Evolutionary conservation across 768 basidiomycete genomes (phyloP).

Genomic region (Auriscalpium microsporum): DNA sequence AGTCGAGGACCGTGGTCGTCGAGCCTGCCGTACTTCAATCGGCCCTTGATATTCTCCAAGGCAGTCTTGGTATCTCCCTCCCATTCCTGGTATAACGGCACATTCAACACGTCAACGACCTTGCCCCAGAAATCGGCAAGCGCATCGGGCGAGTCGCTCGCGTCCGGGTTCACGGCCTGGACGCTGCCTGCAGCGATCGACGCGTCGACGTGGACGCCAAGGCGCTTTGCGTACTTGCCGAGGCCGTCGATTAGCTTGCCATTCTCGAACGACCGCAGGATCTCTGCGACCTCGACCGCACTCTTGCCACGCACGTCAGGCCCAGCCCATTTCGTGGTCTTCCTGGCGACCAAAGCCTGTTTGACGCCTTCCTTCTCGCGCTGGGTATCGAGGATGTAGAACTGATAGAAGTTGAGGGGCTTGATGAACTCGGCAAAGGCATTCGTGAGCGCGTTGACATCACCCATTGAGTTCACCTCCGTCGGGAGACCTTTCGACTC

Average conservation of each 20-base stretch:
- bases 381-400: slow-evolving; percentile 77
- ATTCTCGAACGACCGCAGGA: slow-evolving; percentile 44
- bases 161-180: slow-evolving; percentile 47
- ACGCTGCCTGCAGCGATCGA: slow-evolving; percentile 66
- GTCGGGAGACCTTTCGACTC: slow-evolving; percentile 64
- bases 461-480: slow-evolving; percentile 48
- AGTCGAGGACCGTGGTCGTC: slow-evolving; percentile 78
- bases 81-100: slow-evolving; percentile 81
- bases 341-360: slow-evolving; percentile 40
- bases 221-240: slow-evolving; percentile 54
- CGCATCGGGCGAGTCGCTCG: slow-evolving; percentile 25
- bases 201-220: slow-evolving; percentile 55
- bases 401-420: slow-evolving; percentile 80
- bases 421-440: slow-evolving; percentile 58
- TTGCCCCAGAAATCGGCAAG: slow-evolving; percentile 66
- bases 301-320: slow-evolving; percentile 49
- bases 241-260: slow-evolving; percentile 40
- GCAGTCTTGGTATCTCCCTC: slow-evolving; percentile 73
- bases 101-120: slow-evolving; percentile 82
- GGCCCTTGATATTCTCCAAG: slow-evolving; percentile 62
- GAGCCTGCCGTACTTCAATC: slow-evolving; percentile 73
- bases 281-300: slow-evolving; percentile 56
- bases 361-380: slow-evolving; percentile 54
- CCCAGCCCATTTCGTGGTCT: slow-evolving; percentile 52
- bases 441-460: slow-evolving; percentile 57